Percentiles rank a stretch among this genome's conserved stretches.
Conservation (phyloP, 1,284 basidiomycete genomes). For the Tranzscheliella williamsii region DNA sequence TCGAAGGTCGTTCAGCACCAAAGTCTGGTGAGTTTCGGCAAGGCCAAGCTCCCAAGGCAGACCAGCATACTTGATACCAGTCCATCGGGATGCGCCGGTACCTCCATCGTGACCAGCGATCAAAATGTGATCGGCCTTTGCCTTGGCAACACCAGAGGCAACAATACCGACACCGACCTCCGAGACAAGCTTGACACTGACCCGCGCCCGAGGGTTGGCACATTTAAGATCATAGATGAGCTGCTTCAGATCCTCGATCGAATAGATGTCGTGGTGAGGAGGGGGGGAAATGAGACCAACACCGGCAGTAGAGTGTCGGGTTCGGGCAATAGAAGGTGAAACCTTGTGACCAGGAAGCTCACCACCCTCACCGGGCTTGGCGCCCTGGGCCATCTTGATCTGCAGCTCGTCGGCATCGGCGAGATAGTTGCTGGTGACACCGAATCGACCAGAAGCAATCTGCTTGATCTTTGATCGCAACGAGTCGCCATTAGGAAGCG, state of each 20-base stretch:
- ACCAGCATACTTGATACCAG: constrained; percentile 58
- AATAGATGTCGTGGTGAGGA: constrained; percentile 59
- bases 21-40: constrained; percentile 57
- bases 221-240: constrained; percentile 59
- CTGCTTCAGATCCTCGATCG: constrained; percentile 59
- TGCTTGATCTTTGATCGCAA: constrained; percentile 60
- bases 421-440: constrained; percentile 56
- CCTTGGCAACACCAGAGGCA: constrained; percentile 58
- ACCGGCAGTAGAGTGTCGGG: constrained; percentile 56
- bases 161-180: constrained; percentile 58
- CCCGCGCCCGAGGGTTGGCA: constrained; percentile 54
- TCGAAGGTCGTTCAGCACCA: constrained; percentile 57
- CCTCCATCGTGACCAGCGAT: constrained; percentile 59
- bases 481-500: constrained; percentile 58
- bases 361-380: constrained; percentile 59
- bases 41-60: constrained; percentile 59
- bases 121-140: constrained; percentile 58
- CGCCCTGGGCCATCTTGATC: constrained; percentile 60
- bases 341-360: constrained; percentile 59
- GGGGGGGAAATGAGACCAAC: constrained; percentile 57
- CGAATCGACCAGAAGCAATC: constrained; percentile 58
- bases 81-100: constrained; percentile 58
- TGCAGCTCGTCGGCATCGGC: constrained; percentile 58
- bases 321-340: constrained; percentile 56
- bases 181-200: constrained; percentile 57